A percentile compares a stretch with the other conserved stretches of the same genome.
Conservation (phyloP, 2,329 filamentous ascomycete genomes). For the Nectriaceae sp. region DNA sequence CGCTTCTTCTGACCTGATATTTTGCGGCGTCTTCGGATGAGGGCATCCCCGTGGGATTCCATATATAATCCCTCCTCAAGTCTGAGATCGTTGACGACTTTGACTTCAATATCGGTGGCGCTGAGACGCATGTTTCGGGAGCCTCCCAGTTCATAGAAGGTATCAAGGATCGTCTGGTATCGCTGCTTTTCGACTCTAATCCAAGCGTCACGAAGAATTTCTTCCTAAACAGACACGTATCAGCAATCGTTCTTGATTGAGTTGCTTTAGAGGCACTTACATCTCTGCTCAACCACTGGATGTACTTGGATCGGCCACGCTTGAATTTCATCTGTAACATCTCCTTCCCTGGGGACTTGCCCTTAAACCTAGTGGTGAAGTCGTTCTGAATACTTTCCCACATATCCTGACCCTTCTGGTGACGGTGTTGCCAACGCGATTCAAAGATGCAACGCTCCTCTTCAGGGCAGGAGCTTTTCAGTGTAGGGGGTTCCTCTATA, state of each 20-base stretch:
- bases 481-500: conserved; percentile 36
- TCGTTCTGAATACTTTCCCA: conserved; percentile 55
- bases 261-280: conserved; percentile 38
- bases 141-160: conserved; percentile 52
- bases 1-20: conserved; percentile 35
- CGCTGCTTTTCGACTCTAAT: conserved; percentile 43
- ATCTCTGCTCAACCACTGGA: conserved; percentile 50
- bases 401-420: conserved; percentile 58
- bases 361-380: conserved; percentile 36
- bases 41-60: conserved; percentile 39
- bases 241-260: conserved; percentile 5
- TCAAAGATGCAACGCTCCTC: conserved; percentile 53
- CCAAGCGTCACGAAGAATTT: conserved; percentile 44
- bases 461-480: conserved; percentile 48
- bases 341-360: conserved; percentile 45
- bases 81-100: conserved; percentile 47
- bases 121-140: conserved; percentile 52
- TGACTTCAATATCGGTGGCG: conserved; percentile 50
- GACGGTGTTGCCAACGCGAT: conserved; percentile 46
- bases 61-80: conserved; percentile 42
- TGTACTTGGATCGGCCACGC: conserved; percentile 50
- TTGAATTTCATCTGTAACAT: conserved; percentile 59
- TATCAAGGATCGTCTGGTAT: conserved; percentile 43
- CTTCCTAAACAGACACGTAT: conserved; percentile 34
- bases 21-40: conserved; percentile 44